These are phyloP conservation scores for Pulveroboletus frians DNA, from an alignment of 768 basidiomycete genomes.

Conservation along the genomic window DNA sequence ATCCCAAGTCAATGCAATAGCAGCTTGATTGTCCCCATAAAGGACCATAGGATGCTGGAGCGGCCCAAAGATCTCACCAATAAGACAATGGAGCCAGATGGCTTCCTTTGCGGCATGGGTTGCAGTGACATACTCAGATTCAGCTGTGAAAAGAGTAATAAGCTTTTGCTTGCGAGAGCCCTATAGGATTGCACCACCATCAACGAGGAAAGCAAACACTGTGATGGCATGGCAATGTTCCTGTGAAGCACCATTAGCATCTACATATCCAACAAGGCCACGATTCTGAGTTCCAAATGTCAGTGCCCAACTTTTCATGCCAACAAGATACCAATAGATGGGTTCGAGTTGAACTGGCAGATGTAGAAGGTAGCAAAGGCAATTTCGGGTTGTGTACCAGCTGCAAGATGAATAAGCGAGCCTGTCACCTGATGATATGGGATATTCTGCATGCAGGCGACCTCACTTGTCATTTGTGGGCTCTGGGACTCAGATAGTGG, in stretches of 20 bases:
- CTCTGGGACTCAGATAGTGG: background rate
- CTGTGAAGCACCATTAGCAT: constrained; percentile 1
- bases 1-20: background rate
- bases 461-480: background rate
- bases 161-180: constrained; percentile 5
- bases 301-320: background rate
- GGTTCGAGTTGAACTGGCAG: background rate
- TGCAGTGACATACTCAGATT: background rate
- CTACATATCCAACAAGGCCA: background rate
- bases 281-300: background rate
- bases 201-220: constrained; percentile 1
- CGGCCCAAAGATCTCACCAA: background rate
- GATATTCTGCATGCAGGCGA: background rate
- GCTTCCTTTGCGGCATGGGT: too few relatives aligned
- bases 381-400: background rate
- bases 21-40: background rate
- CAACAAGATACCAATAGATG: constrained; percentile 12
- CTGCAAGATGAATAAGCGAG: background rate
- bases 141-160: background rate
- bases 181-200: constrained; percentile 2
- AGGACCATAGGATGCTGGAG: background rate
- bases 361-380: background rate
- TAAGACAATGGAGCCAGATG: background rate
- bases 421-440: background rate
- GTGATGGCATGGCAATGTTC: constrained; percentile 2